These are phyloP conservation scores for Tardiomyces blankii DNA, from an alignment of 1,139 yeast genomes.

Conservation along the genomic window DNA sequence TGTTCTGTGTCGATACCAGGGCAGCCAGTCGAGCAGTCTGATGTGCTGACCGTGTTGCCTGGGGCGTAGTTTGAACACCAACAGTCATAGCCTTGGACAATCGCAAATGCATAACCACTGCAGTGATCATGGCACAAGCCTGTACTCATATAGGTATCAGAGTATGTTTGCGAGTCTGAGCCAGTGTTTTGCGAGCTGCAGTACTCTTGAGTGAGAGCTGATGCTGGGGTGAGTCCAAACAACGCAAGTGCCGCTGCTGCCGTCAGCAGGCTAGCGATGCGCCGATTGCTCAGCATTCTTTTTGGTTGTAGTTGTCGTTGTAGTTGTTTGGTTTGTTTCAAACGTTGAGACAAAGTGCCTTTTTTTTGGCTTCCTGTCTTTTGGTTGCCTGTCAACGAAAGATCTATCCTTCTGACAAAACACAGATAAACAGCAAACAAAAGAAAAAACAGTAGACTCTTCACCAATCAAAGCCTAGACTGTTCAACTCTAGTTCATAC, in stretches of 20 bases:
- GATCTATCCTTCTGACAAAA: too few species aligned
- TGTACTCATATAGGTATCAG: slow-evolving; percentile 34
- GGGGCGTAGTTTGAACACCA: slow-evolving; percentile 55
- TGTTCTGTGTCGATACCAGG: slow-evolving; percentile 40
- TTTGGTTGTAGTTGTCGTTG: too few species aligned
- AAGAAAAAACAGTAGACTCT: too few species aligned
- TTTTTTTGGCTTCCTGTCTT: too few species aligned
- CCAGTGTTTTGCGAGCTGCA: slow-evolving; percentile 42
- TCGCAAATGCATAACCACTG: slow-evolving; percentile 43
- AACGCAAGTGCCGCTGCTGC: not conserved
- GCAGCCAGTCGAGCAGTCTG: slow-evolving; percentile 38
- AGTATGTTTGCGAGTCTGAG: slow-evolving; percentile 18
- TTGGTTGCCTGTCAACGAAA: too few species aligned
- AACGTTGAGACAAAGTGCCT: too few species aligned
- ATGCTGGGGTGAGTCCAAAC: not conserved
- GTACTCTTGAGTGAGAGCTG: slow-evolving; percentile 8
- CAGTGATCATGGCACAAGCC: slow-evolving; percentile 46
- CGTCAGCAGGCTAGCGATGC: not conserved
- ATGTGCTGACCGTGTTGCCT: slow-evolving; percentile 23
- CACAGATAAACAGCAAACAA: too few species aligned
- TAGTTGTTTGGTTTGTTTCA: too few species aligned
- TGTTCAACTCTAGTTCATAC: too few species aligned
- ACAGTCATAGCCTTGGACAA: slow-evolving; percentile 41
- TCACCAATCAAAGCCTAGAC: too few species aligned
- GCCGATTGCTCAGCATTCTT: too few species aligned